phyloP scores from a whole-genome alignment of 208 protist species.

The Dictyostelium gargantuum region DNA sequence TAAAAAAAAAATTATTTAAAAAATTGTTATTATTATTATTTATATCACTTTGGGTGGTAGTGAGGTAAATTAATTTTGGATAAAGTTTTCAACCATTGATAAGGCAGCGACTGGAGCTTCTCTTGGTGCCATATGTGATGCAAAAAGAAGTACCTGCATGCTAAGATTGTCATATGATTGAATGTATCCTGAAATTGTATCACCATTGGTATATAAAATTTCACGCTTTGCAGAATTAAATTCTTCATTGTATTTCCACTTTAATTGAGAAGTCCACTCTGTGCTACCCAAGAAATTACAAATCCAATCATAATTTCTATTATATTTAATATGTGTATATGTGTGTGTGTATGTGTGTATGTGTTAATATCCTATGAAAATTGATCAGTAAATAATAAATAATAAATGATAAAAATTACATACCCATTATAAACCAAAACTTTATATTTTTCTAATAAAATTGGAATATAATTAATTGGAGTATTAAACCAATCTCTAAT shows the following conservation, averaged over 20 bases:
- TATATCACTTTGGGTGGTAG: no score
- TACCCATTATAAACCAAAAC: constrained; percentile 43
- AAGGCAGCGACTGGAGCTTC: background rate
- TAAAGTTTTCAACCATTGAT: background rate
- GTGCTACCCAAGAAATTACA: constrained; percentile 45
- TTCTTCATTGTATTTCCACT: background rate
- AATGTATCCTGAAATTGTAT: background rate
- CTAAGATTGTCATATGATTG: constrained; percentile 12
- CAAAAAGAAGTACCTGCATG: background rate
- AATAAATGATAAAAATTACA: background rate
- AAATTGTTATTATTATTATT: no score
- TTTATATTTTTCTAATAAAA: constrained; percentile 8
- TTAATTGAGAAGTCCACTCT: background rate
- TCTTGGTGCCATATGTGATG: constrained; percentile 18
- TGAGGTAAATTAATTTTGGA: background rate
- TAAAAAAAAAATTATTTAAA: no score
- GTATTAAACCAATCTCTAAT: constrained; percentile 26
- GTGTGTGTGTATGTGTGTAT: no score
- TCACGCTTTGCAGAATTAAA: constrained; percentile 2
- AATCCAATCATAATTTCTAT: constrained; percentile 27
- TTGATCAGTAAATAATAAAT: no score
- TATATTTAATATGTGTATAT: background rate
- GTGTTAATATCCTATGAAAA: background rate
- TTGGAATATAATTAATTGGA: constrained; percentile 14
- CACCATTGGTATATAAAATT: background rate